A percentile compares a stretch with the other conserved stretches of the same genome.
Evolutionary conservation across 2,329 filamentous ascomycete genomes (phyloP).

Genomic region (Ophiostoma angusticollis): DNA sequence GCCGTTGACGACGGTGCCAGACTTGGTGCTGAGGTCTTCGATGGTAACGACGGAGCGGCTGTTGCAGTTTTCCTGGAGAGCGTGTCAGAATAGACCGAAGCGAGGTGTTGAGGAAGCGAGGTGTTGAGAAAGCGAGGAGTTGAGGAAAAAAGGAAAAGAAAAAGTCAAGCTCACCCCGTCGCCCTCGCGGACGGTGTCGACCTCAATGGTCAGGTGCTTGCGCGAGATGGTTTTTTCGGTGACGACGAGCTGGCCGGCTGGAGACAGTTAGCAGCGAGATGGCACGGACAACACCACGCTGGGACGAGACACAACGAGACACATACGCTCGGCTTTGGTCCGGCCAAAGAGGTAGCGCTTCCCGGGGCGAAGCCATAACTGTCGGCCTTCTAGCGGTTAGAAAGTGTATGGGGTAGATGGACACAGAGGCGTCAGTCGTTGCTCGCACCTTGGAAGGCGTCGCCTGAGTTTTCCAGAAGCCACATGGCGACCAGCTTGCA

Average conservation of each 20-base stretch:
- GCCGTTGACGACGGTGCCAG: conserved; percentile 68
- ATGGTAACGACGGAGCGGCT: conserved; percentile 56
- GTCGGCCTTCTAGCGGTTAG: conserved; percentile 38
- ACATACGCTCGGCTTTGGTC: conserved; percentile 51
- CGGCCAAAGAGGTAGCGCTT: conserved; percentile 78
- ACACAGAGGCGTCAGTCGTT: conserved; percentile 6
- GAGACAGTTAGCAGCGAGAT: not conserved
- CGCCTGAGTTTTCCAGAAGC: conserved; percentile 47
- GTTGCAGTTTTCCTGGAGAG: conserved; percentile 43
- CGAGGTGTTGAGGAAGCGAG: too few species aligned
- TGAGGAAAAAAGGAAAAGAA: too few species aligned
- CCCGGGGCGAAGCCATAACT: conserved; percentile 74
- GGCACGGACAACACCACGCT: too few species aligned
- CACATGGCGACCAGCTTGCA: too few species aligned
- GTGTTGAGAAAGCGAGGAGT: too few species aligned
- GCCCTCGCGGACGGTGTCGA: conserved; percentile 50
- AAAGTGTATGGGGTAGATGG: not conserved
- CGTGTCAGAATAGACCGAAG: too few species aligned
- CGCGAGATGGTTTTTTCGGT: conserved; percentile 75
- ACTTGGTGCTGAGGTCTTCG: conserved; percentile 71
- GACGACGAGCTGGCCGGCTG: conserved; percentile 56
- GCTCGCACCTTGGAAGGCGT: conserved; percentile 34
- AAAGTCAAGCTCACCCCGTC: conserved; percentile 51
- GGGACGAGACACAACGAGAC: not conserved
- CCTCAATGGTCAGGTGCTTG: conserved; percentile 69